These are phyloP conservation scores for Bacidia gigantensis DNA, from an alignment of 495 filamentous ascomycete genomes.

Conservation along the genomic window DNA sequence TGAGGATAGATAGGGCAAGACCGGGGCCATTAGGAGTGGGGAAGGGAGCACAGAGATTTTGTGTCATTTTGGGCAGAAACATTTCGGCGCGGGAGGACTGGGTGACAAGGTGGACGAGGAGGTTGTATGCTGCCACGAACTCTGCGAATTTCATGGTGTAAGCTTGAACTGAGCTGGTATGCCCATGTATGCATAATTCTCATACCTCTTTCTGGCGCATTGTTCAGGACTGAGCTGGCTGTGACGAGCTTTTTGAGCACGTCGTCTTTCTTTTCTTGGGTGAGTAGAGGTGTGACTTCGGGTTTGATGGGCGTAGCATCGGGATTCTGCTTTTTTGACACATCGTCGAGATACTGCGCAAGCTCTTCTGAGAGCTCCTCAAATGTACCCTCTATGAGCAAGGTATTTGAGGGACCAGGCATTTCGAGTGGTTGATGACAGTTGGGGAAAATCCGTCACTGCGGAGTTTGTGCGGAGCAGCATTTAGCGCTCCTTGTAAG, in stretches of 20 bases:
- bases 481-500: constrained; percentile 1
- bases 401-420: constrained; percentile 41
- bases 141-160: constrained; percentile 34
- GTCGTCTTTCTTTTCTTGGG: constrained; percentile 66
- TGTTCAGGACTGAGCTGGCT: constrained; percentile 55
- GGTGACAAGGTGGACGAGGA: constrained; percentile 80
- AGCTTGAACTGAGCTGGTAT: too few species aligned
- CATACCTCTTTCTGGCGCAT: constrained; percentile 72
- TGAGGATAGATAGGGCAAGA: constrained; percentile 73
- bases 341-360: constrained; percentile 63
- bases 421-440: constrained; percentile 21
- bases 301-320: constrained; percentile 44
- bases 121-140: constrained; percentile 88
- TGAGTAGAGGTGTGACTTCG: constrained; percentile 59
- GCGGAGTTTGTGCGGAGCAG: constrained; percentile 11
- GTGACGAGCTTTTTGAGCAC: constrained; percentile 77
- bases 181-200: too few species aligned
- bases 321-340: constrained; percentile 39
- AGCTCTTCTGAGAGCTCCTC: constrained; percentile 81
- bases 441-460: background rate
- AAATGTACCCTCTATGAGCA: constrained; percentile 86
- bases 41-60: constrained; percentile 63
- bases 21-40: constrained; percentile 73
- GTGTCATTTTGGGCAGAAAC: constrained; percentile 76
- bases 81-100: constrained; percentile 69